Evolutionary conservation across 441 rosid genomes (phyloP).

Genomic region (Aleurites moluccanus): DNA sequence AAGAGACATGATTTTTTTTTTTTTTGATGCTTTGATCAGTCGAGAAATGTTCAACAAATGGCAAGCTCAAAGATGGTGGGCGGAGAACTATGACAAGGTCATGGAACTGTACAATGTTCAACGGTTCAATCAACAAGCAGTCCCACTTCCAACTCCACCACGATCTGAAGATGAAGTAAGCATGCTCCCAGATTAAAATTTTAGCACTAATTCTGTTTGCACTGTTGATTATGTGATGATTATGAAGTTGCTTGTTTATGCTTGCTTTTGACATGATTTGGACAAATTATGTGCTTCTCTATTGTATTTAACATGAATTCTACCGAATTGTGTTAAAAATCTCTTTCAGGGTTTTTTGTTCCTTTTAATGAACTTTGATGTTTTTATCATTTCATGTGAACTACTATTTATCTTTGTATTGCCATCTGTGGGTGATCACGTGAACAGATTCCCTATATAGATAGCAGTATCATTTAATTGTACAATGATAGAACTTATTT

Average conservation of each 20-base stretch:
- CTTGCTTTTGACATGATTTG: not conserved
- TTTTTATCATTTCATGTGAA: not conserved
- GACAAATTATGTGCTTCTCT: not conserved
- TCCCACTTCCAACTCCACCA: slow-evolving; percentile 70
- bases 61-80: slow-evolving; percentile 99
- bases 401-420: not conserved
- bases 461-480: slow-evolving; percentile 1
- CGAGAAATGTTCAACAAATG: slow-evolving; percentile 94
- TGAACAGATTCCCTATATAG: not conserved
- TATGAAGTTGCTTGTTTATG: not conserved
- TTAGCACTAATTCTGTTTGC: not conserved
- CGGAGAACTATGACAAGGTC: slow-evolving; percentile 83
- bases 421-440: not conserved
- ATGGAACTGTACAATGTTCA: slow-evolving; percentile 93
- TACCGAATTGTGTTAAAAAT: not conserved
- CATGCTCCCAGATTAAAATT: slow-evolving; percentile 11
- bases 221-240: not conserved
- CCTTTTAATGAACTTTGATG: not conserved
- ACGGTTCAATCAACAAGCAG: slow-evolving; percentile 59
- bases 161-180: slow-evolving; percentile 76
- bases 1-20: slow-evolving; percentile 11
- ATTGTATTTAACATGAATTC: not conserved
- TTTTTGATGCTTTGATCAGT: slow-evolving; percentile 42
- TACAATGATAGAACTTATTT: slow-evolving; percentile 2
- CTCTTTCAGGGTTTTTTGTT: not conserved